Evolutionary conservation across 2,329 filamentous ascomycete genomes (phyloP), one percentile per base, ranked within the genome.

Genomic region (Botrytis fragariae): DNA sequence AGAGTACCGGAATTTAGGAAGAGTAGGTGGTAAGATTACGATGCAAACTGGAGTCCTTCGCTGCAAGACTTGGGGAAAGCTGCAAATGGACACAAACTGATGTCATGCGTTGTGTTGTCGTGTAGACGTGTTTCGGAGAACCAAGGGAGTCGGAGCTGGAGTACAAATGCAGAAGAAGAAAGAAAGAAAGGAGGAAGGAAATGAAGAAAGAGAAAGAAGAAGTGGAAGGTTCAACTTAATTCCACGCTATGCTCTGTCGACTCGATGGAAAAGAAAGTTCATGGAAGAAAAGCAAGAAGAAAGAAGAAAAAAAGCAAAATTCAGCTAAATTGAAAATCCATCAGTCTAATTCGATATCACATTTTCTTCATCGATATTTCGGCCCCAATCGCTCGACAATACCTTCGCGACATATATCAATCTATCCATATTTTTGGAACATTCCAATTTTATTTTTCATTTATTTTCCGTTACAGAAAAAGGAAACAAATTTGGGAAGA

Each of bases 351-450:
- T 37, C 35, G 16, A 14, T 37, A 16, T 61, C 32, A 25, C 20
- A 25, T 25, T 61, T 39, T 25, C 20, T 37, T n/a, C 16, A 18
- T 57, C 51, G 44, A 45, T 59, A 10, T 59, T 42, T 44, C 6
- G 16, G 39, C 61, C 61, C 61, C 61, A 45, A 48, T 35, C 48
- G n/a, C 35, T 35, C 42, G n/a, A 37, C n/a, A 65, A 45, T 9
- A 22, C 37, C 25, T 35, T 32, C 25, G 37, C 35, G 35, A 45
- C 9, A 12, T n/a, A 65, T 37, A 22, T 51, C 32, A 48, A 65
- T 48, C 62, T 65, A 42, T 65, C 29, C 32, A 65, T 48, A n/a
- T 16, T 65, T 51, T 51, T 67, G 63, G 44, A 51, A 67, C 63
- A 51, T n/a, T 37, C 32, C 3, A 67, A 67, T 54, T 67, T 54